Conservation (phyloP, 2,329 filamentous ascomycete genomes). For the Cladosporium sp. region DNA sequence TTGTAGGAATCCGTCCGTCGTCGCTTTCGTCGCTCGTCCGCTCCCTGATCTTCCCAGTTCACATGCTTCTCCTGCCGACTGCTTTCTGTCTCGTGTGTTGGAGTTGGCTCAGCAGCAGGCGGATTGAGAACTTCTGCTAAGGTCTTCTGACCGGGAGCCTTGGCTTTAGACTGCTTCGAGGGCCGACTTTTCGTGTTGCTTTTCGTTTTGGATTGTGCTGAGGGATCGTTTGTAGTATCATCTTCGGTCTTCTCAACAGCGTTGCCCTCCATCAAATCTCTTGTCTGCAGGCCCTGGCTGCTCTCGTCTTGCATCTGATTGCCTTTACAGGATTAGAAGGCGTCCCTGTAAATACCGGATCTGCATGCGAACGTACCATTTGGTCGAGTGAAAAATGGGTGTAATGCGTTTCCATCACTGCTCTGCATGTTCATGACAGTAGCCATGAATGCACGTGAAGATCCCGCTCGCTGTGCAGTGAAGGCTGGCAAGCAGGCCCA, state of each 20-base stretch:
- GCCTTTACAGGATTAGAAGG: neutral
- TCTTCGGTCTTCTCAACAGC: slow-evolving; percentile 14
- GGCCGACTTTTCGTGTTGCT: neutral
- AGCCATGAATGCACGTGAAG: slow-evolving; percentile 1
- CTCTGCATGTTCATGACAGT: slow-evolving; percentile 11
- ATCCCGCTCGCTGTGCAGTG: neutral
- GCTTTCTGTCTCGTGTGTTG: neutral
- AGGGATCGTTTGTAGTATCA: slow-evolving; percentile 15
- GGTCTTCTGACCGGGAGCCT: slow-evolving; percentile 24
- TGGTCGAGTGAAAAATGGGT: slow-evolving; percentile 28
- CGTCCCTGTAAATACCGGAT: neutral
- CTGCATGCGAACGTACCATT: slow-evolving; percentile 14
- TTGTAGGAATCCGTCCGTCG: slow-evolving; percentile 32
- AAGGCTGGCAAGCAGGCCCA: neutral
- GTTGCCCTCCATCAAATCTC: neutral
- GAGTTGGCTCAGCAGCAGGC: neutral
- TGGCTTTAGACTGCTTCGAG: slow-evolving; percentile 8
- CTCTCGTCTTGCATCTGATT: neutral
- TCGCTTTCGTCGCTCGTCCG: slow-evolving; percentile 34
- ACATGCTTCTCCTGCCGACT: neutral
- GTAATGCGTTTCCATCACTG: slow-evolving; percentile 15
- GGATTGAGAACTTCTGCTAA: slow-evolving; percentile 25
- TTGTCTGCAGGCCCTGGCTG: neutral
- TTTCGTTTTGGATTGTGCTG: slow-evolving; percentile 12
- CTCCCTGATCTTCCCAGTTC: slow-evolving; percentile 22